Evolutionary conservation across 2,329 filamentous ascomycete species (phyloP).

Genomic region (Cladophialophora immunda): DNA sequence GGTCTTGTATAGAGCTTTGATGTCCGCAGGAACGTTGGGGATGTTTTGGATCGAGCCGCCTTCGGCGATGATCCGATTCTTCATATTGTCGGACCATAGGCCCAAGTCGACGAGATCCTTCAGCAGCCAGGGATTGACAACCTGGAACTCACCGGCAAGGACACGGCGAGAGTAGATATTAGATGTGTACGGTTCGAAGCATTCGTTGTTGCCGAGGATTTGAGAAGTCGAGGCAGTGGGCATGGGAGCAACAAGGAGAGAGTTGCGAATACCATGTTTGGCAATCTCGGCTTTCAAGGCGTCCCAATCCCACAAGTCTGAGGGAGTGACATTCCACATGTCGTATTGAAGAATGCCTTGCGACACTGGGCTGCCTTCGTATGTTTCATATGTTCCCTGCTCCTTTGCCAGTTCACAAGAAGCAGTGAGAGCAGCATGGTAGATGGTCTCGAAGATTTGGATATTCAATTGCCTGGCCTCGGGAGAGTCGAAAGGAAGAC

Average conservation of each 20-base stretch:
- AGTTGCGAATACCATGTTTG: conserved; percentile 93
- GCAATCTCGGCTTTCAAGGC: conserved; percentile 88
- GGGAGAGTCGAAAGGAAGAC: conserved; percentile 94
- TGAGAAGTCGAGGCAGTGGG: conserved; percentile 96
- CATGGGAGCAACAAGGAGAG: conserved; percentile 94
- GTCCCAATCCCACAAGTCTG: conserved; percentile 96
- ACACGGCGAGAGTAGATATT: conserved; percentile 99
- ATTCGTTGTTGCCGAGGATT: conserved; percentile 99
- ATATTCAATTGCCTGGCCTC: conserved; percentile 94
- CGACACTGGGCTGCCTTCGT: conserved; percentile 91
- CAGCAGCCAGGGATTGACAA: conserved; percentile 98
- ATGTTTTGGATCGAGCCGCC: conserved; percentile 96
- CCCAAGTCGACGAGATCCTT: conserved; percentile 98
- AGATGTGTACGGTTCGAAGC: conserved; percentile 99
- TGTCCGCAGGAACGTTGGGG: conserved; percentile 92
- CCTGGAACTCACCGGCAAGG: conserved; percentile 97
- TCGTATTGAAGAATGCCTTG: conserved; percentile 97
- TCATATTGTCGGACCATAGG: conserved; percentile 99
- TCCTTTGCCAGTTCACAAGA: conserved; percentile 86
- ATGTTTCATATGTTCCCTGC: conserved; percentile 85
- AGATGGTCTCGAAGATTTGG: conserved; percentile 99
- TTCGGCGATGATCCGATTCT: conserved; percentile 99
- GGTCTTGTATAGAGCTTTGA: conserved; percentile 98
- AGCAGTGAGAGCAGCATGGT: conserved; percentile 90
- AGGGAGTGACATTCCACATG: conserved; percentile 96